Base-by-base conservation (phyloP, 2,329 filamentous ascomycete species). In the Botrytis medusae region DNA sequence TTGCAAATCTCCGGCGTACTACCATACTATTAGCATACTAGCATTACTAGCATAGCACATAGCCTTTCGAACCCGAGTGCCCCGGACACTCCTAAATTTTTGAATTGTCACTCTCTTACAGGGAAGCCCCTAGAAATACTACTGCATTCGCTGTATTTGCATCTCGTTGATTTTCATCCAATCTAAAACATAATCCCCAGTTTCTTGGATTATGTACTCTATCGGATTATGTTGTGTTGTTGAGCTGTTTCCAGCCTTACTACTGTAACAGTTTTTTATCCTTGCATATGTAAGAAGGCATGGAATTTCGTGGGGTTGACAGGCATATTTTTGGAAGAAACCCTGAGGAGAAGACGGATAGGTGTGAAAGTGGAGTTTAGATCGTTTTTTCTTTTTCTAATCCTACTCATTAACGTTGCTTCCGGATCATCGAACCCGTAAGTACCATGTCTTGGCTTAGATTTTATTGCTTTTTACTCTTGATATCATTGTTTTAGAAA, bases 201-300 rank as follows among this genome's bases (percentile, higher is more conserved):
- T 59, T 68, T 42, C 48, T 48, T 68, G 54, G 54, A 34, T 37
- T 37, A 70, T 70, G n/a, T 46, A 46, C 16, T 46, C 22, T 46
- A n/a, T 68, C 48, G 65, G 65, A 68, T 68, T 57, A 69, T 69
- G 65, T 59, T 32, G 65, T 69, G 65, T 69, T 57, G 63, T 60
- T 60, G 63, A 68, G 63, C 63, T 68, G 71, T 68, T 72, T 60
- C 71, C 71, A 72, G 71, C 71, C 71, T 69, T 69, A 72, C 63
- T 72, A 69, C 70, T 68, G 70, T 42, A 60, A 54, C 29, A 48
- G 40, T 40, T 29, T 32, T 57, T 34, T 68, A 72, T 60, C 71
- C 71, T 72, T 68, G 63, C 51, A 68, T 69, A 64, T 46, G 59
- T 42, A 32, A 22, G 57, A 69, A 72, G 48, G 71, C 63, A 72